These are phyloP conservation scores for Phlebiopsis gigantea DNA, from an alignment of 768 basidiomycete genomes.

Conservation along the genomic window DNA sequence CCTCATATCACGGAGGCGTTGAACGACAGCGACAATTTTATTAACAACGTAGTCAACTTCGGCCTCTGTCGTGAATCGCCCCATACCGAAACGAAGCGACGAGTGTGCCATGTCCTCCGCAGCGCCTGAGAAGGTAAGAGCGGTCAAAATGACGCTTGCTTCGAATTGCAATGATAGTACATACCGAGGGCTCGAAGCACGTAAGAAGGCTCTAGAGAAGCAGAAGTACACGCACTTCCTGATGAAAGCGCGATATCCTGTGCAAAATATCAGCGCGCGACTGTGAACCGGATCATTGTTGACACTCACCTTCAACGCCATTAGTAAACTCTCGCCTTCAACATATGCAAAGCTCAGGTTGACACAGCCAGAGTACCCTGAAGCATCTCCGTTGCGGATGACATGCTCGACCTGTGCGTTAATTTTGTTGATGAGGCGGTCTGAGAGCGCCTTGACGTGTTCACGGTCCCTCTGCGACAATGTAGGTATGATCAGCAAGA, in stretches of 20 bases:
- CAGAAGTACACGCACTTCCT: slow-evolving; percentile 97
- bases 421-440: slow-evolving; percentile 78
- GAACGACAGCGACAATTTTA: slow-evolving; percentile 84
- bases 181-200: slow-evolving; percentile 90
- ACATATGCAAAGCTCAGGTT: slow-evolving; percentile 96
- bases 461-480: slow-evolving; percentile 67
- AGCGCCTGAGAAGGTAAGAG: slow-evolving; percentile 47
- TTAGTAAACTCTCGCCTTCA: slow-evolving; percentile 93
- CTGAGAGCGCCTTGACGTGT: slow-evolving; percentile 66
- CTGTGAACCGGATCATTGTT: background rate
- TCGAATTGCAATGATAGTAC: slow-evolving; percentile 12
- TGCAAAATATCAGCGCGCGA: background rate
- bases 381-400: slow-evolving; percentile 86
- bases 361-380: slow-evolving; percentile 94
- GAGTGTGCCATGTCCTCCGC: slow-evolving; percentile 99
- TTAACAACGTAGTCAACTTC: slow-evolving; percentile 93
- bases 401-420: slow-evolving; percentile 84
- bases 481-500: slow-evolving; percentile 1
- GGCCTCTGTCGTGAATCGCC: slow-evolving; percentile 95
- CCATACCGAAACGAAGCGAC: slow-evolving; percentile 94
- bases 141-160: background rate
- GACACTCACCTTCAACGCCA: slow-evolving; percentile 84
- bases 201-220: slow-evolving; percentile 96
- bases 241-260: slow-evolving; percentile 97
- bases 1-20: slow-evolving; percentile 91